A percentile compares a stretch with the other conserved stretches of the same genome.
These are phyloP conservation scores for Oxyria digyna DNA, from an alignment of 148 eudicot species.

Conservation along the genomic window DNA sequence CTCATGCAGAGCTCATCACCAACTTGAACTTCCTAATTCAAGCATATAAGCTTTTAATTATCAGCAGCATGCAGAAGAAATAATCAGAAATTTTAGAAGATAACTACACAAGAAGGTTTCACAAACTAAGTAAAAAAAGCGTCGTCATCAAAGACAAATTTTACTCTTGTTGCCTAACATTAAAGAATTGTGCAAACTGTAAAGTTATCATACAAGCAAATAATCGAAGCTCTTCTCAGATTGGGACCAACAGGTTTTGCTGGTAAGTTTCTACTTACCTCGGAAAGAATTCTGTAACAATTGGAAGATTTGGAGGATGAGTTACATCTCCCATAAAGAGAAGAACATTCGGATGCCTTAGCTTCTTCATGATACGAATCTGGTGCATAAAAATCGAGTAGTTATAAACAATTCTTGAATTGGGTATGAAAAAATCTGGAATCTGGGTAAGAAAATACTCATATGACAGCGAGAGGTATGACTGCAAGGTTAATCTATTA, in stretches of 20 bases:
- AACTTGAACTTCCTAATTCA: conserved; percentile 72
- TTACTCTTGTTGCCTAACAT: conserved; percentile 87
- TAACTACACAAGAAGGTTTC: conserved; percentile 7
- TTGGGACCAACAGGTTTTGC: too few species aligned
- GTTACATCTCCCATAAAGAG: too few species aligned
- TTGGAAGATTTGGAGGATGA: too few species aligned
- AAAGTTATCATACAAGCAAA: background rate
- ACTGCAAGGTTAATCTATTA: too few species aligned
- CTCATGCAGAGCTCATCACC: conserved; percentile 72
- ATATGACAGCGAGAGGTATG: too few species aligned
- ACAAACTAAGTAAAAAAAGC: conserved; percentile 77
- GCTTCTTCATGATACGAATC: too few species aligned
- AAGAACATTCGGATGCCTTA: too few species aligned
- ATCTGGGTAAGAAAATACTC: too few species aligned
- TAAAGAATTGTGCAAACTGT: background rate
- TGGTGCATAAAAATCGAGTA: too few species aligned
- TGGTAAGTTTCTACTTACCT: background rate
- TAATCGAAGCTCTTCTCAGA: background rate
- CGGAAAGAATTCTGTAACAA: background rate
- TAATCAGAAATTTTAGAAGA: background rate
- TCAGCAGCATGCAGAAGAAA: too few species aligned
- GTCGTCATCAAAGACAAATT: conserved; percentile 87
- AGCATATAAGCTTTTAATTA: background rate
- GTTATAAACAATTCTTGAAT: too few species aligned
- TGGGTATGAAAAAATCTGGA: too few species aligned